Evolutionary conservation across 2,329 filamentous ascomycete genomes (phyloP).

Genomic region (Aspergillus ruber): DNA sequence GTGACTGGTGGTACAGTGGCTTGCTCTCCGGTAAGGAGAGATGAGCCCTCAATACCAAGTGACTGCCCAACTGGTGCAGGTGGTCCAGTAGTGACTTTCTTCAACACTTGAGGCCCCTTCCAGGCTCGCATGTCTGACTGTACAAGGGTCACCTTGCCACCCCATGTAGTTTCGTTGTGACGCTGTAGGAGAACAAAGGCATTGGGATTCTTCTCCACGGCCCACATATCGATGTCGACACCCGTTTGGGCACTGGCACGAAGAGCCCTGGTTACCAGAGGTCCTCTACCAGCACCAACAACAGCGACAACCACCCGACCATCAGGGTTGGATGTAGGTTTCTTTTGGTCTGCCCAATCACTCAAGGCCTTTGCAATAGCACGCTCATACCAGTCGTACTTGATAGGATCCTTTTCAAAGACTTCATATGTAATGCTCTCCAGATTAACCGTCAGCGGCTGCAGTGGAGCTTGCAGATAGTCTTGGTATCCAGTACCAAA

Average conservation of each 20-base stretch:
- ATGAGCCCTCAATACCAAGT: constrained; percentile 23
- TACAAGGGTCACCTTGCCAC: constrained; percentile 71
- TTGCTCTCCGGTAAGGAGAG: constrained; percentile 22
- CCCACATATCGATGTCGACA: constrained; percentile 79
- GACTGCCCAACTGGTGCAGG: constrained; percentile 27
- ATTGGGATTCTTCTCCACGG: constrained; percentile 96
- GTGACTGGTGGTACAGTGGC: constrained; percentile 30
- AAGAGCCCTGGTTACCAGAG: constrained; percentile 80
- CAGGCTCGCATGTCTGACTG: constrained; percentile 97
- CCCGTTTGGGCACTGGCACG: constrained; percentile 70
- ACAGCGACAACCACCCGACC: constrained; percentile 80
- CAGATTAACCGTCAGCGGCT: constrained; percentile 90
- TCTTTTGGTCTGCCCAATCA: constrained; percentile 68
- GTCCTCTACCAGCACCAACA: constrained; percentile 86
- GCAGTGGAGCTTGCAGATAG: constrained; percentile 89
- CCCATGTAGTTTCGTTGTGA: constrained; percentile 80
- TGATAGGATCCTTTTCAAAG: constrained; percentile 96
- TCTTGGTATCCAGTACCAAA: constrained; percentile 77
- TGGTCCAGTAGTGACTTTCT: constrained; percentile 10
- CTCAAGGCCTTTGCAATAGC: constrained; percentile 73
- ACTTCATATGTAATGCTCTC: constrained; percentile 98
- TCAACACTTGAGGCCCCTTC: constrained; percentile 62
- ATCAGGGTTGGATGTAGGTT: constrained; percentile 65
- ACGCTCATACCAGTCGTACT: constrained; percentile 90
- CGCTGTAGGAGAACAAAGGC: constrained; percentile 87